These are phyloP conservation scores for Heliosperma pusillum DNA, from an alignment of 148 eudicot genomes.

Conservation along the genomic window DNA sequence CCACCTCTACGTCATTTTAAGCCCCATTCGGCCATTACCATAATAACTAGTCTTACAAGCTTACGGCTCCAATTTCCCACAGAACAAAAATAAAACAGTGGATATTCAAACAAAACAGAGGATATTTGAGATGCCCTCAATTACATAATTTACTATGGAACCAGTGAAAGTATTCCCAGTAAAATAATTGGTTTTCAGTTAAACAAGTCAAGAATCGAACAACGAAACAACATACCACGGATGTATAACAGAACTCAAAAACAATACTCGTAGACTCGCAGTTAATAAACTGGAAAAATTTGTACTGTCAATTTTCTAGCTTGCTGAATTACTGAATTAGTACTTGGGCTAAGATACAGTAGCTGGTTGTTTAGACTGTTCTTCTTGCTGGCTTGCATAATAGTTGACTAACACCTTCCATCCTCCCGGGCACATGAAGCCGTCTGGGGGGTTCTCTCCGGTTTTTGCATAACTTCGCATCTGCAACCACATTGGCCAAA, in stretches of 20 bases:
- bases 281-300: neutral
- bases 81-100: neutral
- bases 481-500: conserved; percentile 34
- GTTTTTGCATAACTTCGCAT: conserved; percentile 70
- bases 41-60: too few species aligned
- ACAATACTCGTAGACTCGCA: neutral
- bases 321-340: neutral
- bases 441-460: conserved; percentile 85
- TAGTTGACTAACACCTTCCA: conserved; percentile 76
- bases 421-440: conserved; percentile 89
- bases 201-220: neutral
- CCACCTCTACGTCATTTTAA: too few species aligned
- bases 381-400: conserved; percentile 61
- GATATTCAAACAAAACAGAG: too few species aligned
- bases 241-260: neutral
- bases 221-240: neutral
- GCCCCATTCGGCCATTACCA: too few species aligned
- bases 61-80: neutral
- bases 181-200: neutral
- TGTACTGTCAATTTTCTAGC: neutral
- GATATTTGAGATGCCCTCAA: neutral
- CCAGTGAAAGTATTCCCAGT: neutral
- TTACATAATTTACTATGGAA: neutral
- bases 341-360: conserved; percentile 15
- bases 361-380: conserved; percentile 44